Base-by-base conservation (phyloP, 495 filamentous ascomycete species). In the Hypoxylon perforatum region DNA sequence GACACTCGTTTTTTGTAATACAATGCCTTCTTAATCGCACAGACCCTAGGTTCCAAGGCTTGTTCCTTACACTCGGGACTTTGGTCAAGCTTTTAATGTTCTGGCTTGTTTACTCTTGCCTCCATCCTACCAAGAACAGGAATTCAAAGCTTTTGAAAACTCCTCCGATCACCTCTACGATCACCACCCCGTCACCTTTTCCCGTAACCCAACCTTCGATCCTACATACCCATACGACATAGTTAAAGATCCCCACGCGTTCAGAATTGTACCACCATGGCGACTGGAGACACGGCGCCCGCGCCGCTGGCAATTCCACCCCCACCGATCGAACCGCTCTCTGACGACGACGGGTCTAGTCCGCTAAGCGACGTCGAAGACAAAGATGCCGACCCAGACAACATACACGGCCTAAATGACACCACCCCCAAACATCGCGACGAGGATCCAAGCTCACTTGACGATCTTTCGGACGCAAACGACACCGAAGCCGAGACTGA, bases 401-500 rank as follows among this genome's bases (percentile, higher is more conserved):
- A 81, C 18, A 66, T 74, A 51, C 81, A 82, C 33, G 77, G 74
- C 39, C 82, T 87, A 19, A 55, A 66, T 4, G 39, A 35, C 57
- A 18, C 49, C n/a, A 84, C 88, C 23, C 71, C 73, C 15, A 72
- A 74, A 57, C 72, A 77, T 23, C 85, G 84, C 30, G 85, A 88
- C 64, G 83, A 85, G 56, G 84, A 84, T 49, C 63, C 57, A 21
- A 74, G 63, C 60, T 79, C 79, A 12, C 76, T 75, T 4, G 81
- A 81, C 61, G 81, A 83, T 49, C 72, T 81, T 57, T 83, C 81
- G 15, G 80, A 82, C 54, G 88, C 90, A 58, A 90, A 90, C 67
- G 94, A 98, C 78, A 96, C 95, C n/a, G 95, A 99, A 77, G 95
- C 96, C 23, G 95, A 97, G 80, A 99, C 95, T 7, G 96, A 98